Evolutionary conservation across 2,329 filamentous ascomycete genomes (phyloP).

Genomic region (Pseudopyricularia javanii): DNA sequence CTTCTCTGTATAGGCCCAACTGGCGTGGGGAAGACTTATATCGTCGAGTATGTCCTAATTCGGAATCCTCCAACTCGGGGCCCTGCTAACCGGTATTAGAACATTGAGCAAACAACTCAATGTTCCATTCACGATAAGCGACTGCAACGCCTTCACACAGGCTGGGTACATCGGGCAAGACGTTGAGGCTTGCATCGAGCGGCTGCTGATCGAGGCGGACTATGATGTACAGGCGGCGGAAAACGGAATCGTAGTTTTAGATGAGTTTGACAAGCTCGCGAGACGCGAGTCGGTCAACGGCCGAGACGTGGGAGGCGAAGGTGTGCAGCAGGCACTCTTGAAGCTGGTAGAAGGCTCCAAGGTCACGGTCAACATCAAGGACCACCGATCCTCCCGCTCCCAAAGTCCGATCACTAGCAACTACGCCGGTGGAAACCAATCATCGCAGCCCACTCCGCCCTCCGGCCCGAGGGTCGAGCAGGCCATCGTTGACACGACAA

Average conservation of each 20-base stretch:
- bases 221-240: conserved; percentile 79
- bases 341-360: conserved; percentile 97
- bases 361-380: conserved; percentile 81
- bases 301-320: conserved; percentile 90
- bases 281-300: conserved; percentile 78
- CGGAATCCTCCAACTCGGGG: neutral
- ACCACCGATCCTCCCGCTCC: conserved; percentile 48
- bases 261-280: conserved; percentile 96
- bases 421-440: conserved; percentile 31
- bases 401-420: conserved; percentile 39
- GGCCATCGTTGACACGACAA: conserved; percentile 77
- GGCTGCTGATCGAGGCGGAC: conserved; percentile 78
- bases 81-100: conserved; percentile 29
- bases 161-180: conserved; percentile 97
- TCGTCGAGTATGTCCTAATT: conserved; percentile 49
- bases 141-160: conserved; percentile 92
- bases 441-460: conserved; percentile 28
- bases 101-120: conserved; percentile 87
- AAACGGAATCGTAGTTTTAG: conserved; percentile 85
- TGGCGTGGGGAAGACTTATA: conserved; percentile 92
- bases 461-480: conserved; percentile 43
- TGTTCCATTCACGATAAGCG: conserved; percentile 88
- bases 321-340: conserved; percentile 87
- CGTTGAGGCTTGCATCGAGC: conserved; percentile 88
- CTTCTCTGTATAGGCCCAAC: conserved; percentile 82